A percentile compares a stretch with the other conserved stretches of the same genome.
These are phyloP conservation scores for Neofusicoccum laricinum DNA, from an alignment of 2,329 filamentous ascomycete species.

Conservation along the genomic window DNA sequence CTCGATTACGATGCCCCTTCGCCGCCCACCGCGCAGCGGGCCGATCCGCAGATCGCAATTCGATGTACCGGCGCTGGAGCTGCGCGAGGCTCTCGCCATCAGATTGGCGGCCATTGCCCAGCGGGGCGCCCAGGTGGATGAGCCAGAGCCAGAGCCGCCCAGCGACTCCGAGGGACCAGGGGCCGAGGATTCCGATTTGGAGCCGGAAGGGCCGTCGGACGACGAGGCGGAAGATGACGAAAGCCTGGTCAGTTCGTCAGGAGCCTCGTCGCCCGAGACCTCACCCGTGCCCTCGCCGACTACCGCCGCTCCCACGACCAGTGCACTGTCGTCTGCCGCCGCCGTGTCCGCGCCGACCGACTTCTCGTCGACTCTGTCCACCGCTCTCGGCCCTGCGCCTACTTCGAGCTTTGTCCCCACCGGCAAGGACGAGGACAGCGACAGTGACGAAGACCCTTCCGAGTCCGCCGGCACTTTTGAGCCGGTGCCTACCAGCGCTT, in stretches of 20 bases:
- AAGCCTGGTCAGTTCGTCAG: background rate
- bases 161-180: background rate
- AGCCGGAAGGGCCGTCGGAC: background rate
- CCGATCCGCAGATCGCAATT: constrained; percentile 16
- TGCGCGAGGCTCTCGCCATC: constrained; percentile 1
- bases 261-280: background rate
- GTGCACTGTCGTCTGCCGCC: background rate
- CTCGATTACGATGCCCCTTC: background rate
- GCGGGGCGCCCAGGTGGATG: background rate
- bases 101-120: constrained; percentile 1
- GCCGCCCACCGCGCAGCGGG: background rate
- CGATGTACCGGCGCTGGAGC: background rate
- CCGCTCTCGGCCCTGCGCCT: background rate
- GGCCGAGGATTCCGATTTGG: background rate
- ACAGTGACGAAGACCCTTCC: background rate
- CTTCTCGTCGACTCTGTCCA: background rate
- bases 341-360: background rate
- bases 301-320: background rate
- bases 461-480: background rate
- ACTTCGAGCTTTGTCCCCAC: background rate
- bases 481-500: background rate
- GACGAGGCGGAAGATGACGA: constrained; percentile 9
- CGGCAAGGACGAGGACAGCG: background rate
- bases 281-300: constrained; percentile 2
- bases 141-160: background rate